Evolutionary conservation across 2,329 filamentous ascomycete genomes (phyloP), one percentile per base, ranked within the genome.

Genomic region (Colletotrichum sp.): DNA sequence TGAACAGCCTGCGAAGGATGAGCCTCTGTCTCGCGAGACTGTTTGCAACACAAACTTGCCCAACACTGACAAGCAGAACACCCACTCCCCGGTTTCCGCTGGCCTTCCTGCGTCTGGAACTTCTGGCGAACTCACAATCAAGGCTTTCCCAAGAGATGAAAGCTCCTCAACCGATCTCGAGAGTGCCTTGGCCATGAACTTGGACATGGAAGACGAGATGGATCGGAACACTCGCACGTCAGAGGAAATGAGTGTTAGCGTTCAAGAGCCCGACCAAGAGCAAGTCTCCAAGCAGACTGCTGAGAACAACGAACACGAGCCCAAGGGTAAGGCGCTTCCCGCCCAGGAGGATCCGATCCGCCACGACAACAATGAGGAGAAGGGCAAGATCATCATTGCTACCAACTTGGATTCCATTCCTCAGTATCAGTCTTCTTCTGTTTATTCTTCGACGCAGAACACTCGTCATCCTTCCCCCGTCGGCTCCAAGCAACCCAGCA

Each of bases 371-470:
- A 61, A 61, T 10, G 30, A 61, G n/a, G 27, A 61, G 30, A 60
- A 30, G 30, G 58, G 3, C 22, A 65, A 65, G 55, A 48, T 16
- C 16, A 61, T 16, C 66, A 8, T n/a, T 7, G 18, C 28, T 22
- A 6, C 32, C 30, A 52, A n/a, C 30, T 39, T n/a, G 32, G 8
- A n/a, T 16, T 3, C 13, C 32, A 43, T 25, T 27, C 22, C n/a
- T 22, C 58, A 70, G 18, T 61, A 77, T n/a, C 55, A 64, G 30
- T 68, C 71, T 16, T 77, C 75, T 6, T 77, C 76, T 8, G 43
- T 72, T 25, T 77, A 77, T 39, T 74, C 76, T 6, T 77, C 76
- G 10, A 60, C 25, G 13, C 64, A 48, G n/a, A 70, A 52, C 27
- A 77, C 71, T 6, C 70, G 70, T 13, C 62, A 64, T 6, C 10